Evolutionary conservation across 176 grass and related monocot genomes (phyloP).

Genomic region (maize (Zea mays)): DNA sequence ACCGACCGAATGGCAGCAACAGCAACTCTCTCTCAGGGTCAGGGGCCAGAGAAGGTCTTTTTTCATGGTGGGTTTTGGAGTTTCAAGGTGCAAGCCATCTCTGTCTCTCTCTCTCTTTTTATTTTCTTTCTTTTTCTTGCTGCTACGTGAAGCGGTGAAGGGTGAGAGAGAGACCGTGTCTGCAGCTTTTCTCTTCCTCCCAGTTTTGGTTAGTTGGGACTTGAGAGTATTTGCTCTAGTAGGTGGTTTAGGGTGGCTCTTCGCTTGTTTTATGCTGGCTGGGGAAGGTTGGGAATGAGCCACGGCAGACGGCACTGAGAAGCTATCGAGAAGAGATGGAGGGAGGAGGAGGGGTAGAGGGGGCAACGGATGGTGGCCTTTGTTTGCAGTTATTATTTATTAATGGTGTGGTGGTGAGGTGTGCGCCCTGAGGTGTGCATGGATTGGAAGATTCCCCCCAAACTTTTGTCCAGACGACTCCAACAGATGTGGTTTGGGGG

Average conservation of each 20-base stretch:
- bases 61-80: slow-evolving; percentile 31
- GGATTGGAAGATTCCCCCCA: slow-evolving; percentile 38
- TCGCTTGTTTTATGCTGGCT: slow-evolving; percentile 18
- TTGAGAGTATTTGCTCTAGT: slow-evolving; percentile 22
- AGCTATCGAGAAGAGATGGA: background rate
- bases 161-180: background rate
- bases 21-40: background rate
- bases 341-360: slow-evolving; percentile 17
- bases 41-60: slow-evolving; percentile 42
- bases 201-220: background rate
- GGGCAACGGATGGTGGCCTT: slow-evolving; percentile 36
- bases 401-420: slow-evolving; percentile 24
- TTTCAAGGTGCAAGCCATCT: slow-evolving; percentile 13
- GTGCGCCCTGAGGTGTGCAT: slow-evolving; percentile 23
- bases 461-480: slow-evolving; percentile 37
- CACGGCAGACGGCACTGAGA: background rate
- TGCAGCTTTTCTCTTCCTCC: background rate
- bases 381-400: slow-evolving; percentile 33
- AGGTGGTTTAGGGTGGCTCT: slow-evolving; percentile 22
- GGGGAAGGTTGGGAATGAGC: slow-evolving; percentile 31
- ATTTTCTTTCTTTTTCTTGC: slow-evolving; percentile 27
- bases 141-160: slow-evolving; percentile 20
- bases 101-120: background rate
- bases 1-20: slow-evolving; percentile 36
- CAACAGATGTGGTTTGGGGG: slow-evolving; percentile 25